Percentiles rank a stretch among this genome's conserved stretches.
These are phyloP conservation scores for Pelargonium nanum DNA, from an alignment of 345 rosid genomes.

Conservation along the genomic window DNA sequence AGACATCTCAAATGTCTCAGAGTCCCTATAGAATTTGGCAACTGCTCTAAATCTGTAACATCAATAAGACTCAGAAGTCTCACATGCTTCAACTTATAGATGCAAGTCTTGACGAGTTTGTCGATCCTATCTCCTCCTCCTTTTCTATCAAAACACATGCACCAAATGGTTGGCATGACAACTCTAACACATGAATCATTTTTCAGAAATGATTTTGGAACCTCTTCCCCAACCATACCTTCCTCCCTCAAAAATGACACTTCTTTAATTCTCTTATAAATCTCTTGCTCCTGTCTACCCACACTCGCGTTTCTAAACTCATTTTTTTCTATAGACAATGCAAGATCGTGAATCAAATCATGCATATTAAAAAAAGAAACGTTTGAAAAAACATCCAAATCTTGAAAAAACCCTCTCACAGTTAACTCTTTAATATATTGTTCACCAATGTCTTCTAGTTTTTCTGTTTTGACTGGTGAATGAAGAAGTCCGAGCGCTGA, in stretches of 20 bases:
- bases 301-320: rapidly evolving
- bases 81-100: background rate
- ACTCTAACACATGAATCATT: no score
- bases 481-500: constrained; percentile 21
- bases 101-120: background rate
- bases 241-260: no score
- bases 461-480: background rate
- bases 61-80: background rate
- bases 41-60: background rate
- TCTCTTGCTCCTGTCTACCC: no score
- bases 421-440: constrained; percentile 16
- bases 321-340: constrained; percentile 7
- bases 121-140: background rate
- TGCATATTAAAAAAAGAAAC: constrained; percentile 16
- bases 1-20: constrained; percentile 4
- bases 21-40: background rate
- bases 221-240: no score
- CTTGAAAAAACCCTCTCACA: constrained; percentile 20
- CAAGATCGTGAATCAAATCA: background rate
- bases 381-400: background rate
- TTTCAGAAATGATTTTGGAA: no score
- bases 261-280: no score
- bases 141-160: background rate
- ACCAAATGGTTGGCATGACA: no score
- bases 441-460: constrained; percentile 11